These are phyloP conservation scores for Xylaria arbuscula DNA, from an alignment of 2,329 filamentous ascomycete genomes.

Conservation along the genomic window DNA sequence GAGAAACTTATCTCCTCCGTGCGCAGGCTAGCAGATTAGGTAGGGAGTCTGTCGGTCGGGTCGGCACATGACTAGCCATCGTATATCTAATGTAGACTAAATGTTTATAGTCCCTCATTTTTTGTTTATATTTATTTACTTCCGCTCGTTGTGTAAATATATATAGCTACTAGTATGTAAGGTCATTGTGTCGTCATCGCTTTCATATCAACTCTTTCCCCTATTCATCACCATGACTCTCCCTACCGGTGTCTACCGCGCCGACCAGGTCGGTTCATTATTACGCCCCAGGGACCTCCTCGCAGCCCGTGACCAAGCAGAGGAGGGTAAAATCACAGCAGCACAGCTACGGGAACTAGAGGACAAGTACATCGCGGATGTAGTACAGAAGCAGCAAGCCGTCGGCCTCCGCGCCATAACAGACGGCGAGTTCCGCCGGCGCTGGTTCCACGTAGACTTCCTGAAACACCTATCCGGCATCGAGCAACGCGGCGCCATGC, in stretches of 20 bases:
- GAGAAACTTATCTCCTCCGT: slow-evolving; percentile 5
- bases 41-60: slow-evolving; percentile 6
- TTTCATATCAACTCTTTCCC: slow-evolving; percentile 1
- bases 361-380: slow-evolving; percentile 60
- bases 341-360: slow-evolving; percentile 62
- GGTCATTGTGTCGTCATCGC: slow-evolving; percentile 10
- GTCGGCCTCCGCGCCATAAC: slow-evolving; percentile 63
- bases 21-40: background rate
- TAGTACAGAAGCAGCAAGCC: slow-evolving; percentile 61
- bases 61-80: slow-evolving; percentile 24
- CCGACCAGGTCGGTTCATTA: slow-evolving; percentile 68
- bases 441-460: slow-evolving; percentile 70
- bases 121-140: slow-evolving; percentile 10
- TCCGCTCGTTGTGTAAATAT: slow-evolving; percentile 19
- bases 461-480: slow-evolving; percentile 65
- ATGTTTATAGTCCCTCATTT: slow-evolving; percentile 15
- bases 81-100: slow-evolving; percentile 6
- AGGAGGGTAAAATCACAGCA: slow-evolving; percentile 55
- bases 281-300: slow-evolving; percentile 63
- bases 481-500: slow-evolving; percentile 60
- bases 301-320: slow-evolving; percentile 60
- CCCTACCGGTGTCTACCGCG: slow-evolving; percentile 58
- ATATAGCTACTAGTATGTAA: background rate
- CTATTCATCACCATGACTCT: slow-evolving; percentile 51
- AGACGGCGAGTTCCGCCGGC: slow-evolving; percentile 67